phyloP scores from a whole-genome alignment of 192 early-diverging fungal species.

The Linnemannia hyalina region DNA sequence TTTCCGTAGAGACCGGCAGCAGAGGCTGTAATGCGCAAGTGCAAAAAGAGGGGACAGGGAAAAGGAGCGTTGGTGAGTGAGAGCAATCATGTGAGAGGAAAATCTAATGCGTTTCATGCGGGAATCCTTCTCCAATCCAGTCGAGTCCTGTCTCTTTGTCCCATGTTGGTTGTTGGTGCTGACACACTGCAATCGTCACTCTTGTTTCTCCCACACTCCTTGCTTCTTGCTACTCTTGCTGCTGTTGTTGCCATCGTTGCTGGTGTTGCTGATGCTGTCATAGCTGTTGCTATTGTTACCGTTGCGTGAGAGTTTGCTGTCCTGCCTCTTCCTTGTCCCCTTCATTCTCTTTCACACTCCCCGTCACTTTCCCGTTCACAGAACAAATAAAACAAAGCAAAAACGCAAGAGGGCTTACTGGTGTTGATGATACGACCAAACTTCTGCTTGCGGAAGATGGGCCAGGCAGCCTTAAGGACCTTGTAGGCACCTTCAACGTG shows the following conservation, averaged over 20 bases:
- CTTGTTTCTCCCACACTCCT: background rate
- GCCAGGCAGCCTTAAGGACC: conserved; percentile 98
- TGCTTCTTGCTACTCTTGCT: background rate
- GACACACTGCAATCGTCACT: background rate
- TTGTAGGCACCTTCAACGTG: conserved; percentile 96
- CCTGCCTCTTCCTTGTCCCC: background rate
- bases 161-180: too few species aligned
- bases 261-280: background rate
- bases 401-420: conserved; percentile 24
- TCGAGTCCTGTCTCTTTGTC: too few species aligned
- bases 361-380: background rate
- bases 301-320: background rate
- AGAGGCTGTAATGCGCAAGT: conserved; percentile 82
- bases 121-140: too few species aligned
- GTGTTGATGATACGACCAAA: conserved; percentile 83
- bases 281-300: background rate
- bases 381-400: background rate
- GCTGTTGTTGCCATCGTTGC: background rate
- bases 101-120: too few species aligned
- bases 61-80: background rate
- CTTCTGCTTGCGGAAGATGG: conserved; percentile 94
- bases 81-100: too few species aligned
- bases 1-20: conserved; percentile 99
- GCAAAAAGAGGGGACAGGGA: background rate
- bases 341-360: background rate